phyloP scores from a whole-genome alignment of 495 filamentous ascomycete species.

The Lophiotrema nucula region DNA sequence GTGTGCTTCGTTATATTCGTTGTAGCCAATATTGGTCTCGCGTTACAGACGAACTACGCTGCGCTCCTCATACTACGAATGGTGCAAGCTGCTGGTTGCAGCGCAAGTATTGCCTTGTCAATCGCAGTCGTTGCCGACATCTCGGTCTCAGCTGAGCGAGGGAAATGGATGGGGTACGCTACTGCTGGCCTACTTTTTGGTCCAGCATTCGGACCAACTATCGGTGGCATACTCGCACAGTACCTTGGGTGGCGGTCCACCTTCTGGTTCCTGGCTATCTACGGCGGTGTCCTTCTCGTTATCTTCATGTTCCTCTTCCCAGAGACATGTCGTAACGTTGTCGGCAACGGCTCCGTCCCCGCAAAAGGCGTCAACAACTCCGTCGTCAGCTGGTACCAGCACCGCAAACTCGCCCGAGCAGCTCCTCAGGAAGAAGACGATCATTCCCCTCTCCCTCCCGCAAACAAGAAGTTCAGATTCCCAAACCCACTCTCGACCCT shows the following conservation, averaged over 20 bases:
- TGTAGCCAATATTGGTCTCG: slow-evolving; percentile 38
- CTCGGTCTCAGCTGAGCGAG: slow-evolving; percentile 36
- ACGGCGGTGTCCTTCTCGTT: slow-evolving; percentile 52
- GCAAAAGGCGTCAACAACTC: slow-evolving; percentile 55
- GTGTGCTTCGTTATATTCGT: slow-evolving; percentile 40
- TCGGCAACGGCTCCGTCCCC: slow-evolving; percentile 66
- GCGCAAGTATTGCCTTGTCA: slow-evolving; percentile 36
- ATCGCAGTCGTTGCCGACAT: slow-evolving; percentile 40
- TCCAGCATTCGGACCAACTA: slow-evolving; percentile 34
- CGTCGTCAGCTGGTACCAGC: slow-evolving; percentile 39
- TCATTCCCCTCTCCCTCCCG: background rate
- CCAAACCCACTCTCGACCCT: slow-evolving; percentile 38
- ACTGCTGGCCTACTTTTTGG: slow-evolving; percentile 28
- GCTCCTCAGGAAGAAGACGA: slow-evolving; percentile 4
- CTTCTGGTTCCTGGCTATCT: slow-evolving; percentile 72
- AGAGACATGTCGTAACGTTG: slow-evolving; percentile 68
- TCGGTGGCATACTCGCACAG: slow-evolving; percentile 64
- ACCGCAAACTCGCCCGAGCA: slow-evolving; percentile 22
- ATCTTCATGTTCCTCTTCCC: slow-evolving; percentile 57
- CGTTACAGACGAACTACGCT: slow-evolving; percentile 38
- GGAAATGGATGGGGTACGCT: slow-evolving; percentile 38
- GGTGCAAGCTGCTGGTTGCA: slow-evolving; percentile 37
- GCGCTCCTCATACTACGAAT: slow-evolving; percentile 39
- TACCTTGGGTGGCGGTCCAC: slow-evolving; percentile 68
- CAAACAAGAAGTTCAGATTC: slow-evolving; percentile 27